Percentiles rank a stretch among this genome's conserved stretches.
Evolutionary conservation across 768 basidiomycete genomes (phyloP).

Genomic region (Agaricus blazei): DNA sequence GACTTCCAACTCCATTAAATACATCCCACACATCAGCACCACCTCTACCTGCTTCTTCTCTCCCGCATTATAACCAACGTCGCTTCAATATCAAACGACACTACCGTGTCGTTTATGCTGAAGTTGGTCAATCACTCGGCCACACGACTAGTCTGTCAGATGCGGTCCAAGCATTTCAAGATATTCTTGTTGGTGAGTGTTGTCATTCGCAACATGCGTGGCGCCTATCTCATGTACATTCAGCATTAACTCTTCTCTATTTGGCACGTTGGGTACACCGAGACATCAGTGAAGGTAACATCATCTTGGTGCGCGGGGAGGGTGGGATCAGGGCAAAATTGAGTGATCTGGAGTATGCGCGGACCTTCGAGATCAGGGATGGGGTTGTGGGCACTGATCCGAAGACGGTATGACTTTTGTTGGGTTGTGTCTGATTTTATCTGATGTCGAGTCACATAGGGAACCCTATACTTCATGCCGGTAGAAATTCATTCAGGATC

Average conservation of each 20-base stretch:
- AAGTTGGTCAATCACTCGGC: slow-evolving; percentile 12
- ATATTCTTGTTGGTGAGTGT: neutral
- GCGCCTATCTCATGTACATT: neutral
- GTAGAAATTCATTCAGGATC: neutral
- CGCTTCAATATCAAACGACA: neutral
- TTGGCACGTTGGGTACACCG: slow-evolving; percentile 9
- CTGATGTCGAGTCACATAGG: neutral
- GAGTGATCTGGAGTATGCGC: slow-evolving; percentile 9
- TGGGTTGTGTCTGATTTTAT: neutral
- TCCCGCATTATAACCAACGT: neutral
- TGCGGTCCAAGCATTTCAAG: neutral
- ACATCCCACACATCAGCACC: neutral
- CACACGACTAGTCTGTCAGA: slow-evolving; percentile 21
- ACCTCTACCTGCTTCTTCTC: neutral
- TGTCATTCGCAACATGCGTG: neutral
- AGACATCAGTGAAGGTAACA: slow-evolving; percentile 7
- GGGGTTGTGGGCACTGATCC: neutral
- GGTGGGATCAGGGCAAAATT: neutral
- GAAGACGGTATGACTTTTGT: neutral
- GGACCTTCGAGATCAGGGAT: neutral
- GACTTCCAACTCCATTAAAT: neutral
- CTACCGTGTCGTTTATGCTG: neutral
- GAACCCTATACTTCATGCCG: slow-evolving; percentile 3
- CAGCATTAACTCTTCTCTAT: slow-evolving; percentile 6
- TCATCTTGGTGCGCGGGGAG: neutral